phyloP scores from a whole-genome alignment of 768 basidiomycete genomes.

The Clavulina sp. region DNA sequence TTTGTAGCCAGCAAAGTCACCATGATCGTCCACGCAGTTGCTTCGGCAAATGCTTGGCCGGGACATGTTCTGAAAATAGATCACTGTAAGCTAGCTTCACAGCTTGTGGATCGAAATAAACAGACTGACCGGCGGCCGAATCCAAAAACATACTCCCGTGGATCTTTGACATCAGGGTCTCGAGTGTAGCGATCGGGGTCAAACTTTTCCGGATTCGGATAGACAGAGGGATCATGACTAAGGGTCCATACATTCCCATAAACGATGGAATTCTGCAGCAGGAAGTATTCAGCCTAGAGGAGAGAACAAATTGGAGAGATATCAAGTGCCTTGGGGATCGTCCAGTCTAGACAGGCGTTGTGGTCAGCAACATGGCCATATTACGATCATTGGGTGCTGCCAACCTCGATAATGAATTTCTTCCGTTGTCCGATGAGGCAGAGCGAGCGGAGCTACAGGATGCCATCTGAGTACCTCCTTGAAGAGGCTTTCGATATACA shows the following conservation, averaged over 20 bases:
- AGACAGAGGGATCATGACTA: background rate
- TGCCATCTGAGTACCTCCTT: slow-evolving; percentile 21
- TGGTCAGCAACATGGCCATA: background rate
- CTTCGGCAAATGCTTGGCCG: slow-evolving; percentile 19
- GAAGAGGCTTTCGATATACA: slow-evolving; percentile 21
- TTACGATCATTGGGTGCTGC: background rate
- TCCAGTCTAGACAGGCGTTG: background rate
- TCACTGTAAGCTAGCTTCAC: background rate
- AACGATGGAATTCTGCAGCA: background rate
- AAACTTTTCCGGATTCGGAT: background rate
- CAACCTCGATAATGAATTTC: background rate
- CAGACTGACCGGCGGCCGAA: background rate
- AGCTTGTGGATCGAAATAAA: background rate
- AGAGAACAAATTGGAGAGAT: background rate
- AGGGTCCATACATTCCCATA: background rate
- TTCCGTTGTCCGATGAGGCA: background rate
- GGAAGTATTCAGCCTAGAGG: background rate
- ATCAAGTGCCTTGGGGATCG: background rate
- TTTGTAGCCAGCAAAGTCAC: no score
- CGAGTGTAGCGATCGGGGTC: background rate
- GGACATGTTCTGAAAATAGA: slow-evolving; percentile 6
- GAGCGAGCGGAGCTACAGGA: slow-evolving; percentile 28
- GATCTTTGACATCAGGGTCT: background rate
- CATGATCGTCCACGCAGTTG: no score
- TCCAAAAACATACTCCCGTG: slow-evolving; percentile 1